phyloP scores from a whole-genome alignment of 2,329 filamentous ascomycete species.

The Fusarium subglutinans region DNA sequence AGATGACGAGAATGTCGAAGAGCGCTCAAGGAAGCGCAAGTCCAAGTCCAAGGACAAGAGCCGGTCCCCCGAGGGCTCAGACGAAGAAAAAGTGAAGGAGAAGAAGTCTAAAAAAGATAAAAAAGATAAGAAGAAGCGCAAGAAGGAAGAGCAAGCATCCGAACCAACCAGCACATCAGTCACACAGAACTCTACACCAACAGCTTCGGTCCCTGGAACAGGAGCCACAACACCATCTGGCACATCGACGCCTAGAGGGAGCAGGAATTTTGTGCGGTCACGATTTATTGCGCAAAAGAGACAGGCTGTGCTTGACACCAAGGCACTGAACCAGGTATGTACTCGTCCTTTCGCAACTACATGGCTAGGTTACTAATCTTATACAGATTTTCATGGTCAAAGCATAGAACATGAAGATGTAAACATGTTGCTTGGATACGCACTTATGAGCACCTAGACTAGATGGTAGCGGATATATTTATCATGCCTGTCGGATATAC shows the following conservation, averaged over 20 bases:
- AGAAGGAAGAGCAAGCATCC: conserved; percentile 51
- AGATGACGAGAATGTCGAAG: conserved; percentile 39
- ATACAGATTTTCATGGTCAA: conserved; percentile 76
- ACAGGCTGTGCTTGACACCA: conserved; percentile 80
- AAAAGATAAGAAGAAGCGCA: conserved; percentile 60
- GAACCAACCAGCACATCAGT: conserved; percentile 26
- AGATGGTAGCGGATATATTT: not conserved
- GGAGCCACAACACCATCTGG: conserved; percentile 54
- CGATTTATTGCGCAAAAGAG: conserved; percentile 90
- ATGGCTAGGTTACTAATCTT: conserved; percentile 5
- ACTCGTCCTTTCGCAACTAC: not conserved
- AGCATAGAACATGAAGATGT: conserved; percentile 35
- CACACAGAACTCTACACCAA: conserved; percentile 35
- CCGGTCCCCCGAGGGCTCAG: conserved; percentile 39
- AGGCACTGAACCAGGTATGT: conserved; percentile 84
- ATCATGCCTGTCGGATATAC: not conserved
- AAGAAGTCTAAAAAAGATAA: conserved; percentile 55
- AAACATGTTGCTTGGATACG: not conserved
- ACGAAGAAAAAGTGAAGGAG: conserved; percentile 41
- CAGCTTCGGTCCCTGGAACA: conserved; percentile 46
- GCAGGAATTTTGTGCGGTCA: conserved; percentile 78
- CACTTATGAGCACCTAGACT: conserved; percentile 13
- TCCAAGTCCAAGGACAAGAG: conserved; percentile 44
- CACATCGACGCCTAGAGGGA: conserved; percentile 59
- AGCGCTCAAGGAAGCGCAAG: conserved; percentile 49